Conservation (phyloP, 805 yeast genomes). For the Clavispora santaluciae region DNA sequence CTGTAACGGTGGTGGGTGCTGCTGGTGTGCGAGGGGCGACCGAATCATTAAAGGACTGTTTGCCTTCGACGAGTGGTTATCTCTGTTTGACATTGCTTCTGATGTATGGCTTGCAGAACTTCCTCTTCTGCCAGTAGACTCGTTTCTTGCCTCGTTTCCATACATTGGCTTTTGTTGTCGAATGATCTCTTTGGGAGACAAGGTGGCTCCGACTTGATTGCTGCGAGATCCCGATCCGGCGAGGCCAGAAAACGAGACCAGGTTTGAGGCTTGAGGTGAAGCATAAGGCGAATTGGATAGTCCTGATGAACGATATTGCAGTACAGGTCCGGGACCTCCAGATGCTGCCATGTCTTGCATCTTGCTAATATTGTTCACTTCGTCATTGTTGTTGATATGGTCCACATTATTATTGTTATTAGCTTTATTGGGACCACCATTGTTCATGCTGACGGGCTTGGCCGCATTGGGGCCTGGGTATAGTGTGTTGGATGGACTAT, state of each 20-base stretch:
- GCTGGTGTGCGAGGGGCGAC: conserved; percentile 12
- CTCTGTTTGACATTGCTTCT: background rate
- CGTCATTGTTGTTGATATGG: background rate
- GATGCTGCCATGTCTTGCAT: conserved; percentile 3
- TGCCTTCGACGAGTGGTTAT: conserved; percentile 9
- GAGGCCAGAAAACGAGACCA: conserved; percentile 9
- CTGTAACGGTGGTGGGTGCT: background rate
- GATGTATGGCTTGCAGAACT: conserved; percentile 1
- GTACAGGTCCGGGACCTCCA: conserved; percentile 8
- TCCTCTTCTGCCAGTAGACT: background rate
- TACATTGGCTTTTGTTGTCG: conserved; percentile 16
- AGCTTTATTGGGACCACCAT: background rate
- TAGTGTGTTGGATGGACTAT: background rate
- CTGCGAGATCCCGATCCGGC: conserved; percentile 15
- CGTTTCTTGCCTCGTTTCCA: background rate
- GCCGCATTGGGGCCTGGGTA: background rate
- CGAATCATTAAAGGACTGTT: conserved; percentile 16
- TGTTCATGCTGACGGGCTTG: background rate
- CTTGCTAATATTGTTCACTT: background rate
- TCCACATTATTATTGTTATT: background rate
- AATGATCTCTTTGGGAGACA: conserved; percentile 27
- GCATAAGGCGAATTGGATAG: conserved; percentile 10
- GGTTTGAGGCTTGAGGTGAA: conserved; percentile 18
- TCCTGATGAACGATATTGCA: conserved; percentile 3
- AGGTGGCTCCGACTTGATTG: conserved; percentile 23